These are phyloP conservation scores for Gaultheria prostrata DNA, from an alignment of 148 eudicot species.

Conservation along the genomic window DNA sequence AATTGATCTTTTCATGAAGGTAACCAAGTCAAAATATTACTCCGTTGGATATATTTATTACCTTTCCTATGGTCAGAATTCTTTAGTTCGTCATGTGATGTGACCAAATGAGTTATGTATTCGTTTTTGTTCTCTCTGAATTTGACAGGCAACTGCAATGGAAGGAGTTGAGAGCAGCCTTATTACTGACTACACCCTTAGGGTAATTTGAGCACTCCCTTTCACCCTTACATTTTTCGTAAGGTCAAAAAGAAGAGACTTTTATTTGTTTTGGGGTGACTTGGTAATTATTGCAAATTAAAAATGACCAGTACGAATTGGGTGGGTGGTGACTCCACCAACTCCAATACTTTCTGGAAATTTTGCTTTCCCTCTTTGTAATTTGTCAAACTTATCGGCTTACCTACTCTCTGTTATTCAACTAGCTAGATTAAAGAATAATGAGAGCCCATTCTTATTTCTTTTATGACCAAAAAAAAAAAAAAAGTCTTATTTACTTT, in stretches of 20 bases:
- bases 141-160: conserved; percentile 80
- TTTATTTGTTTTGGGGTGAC: background rate
- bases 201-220: conserved; percentile 35
- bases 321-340: background rate
- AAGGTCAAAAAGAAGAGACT: background rate
- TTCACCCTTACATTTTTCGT: background rate
- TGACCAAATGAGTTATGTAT: background rate
- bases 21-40: too few species aligned
- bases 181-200: conserved; percentile 80
- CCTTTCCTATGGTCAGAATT: background rate
- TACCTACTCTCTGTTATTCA: background rate
- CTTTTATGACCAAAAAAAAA: too few species aligned
- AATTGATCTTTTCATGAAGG: conserved; percentile 96
- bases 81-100: too few species aligned
- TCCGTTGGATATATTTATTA: too few species aligned
- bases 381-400: background rate
- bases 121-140: background rate
- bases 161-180: conserved; percentile 87
- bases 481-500: background rate
- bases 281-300: background rate
- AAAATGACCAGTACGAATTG: background rate
- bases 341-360: background rate
- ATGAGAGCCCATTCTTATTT: too few species aligned
- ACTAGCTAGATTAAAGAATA: too few species aligned
- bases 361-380: background rate